Percentiles rank a stretch among this genome's conserved stretches.
Conservation (phyloP, 106 monocot genomes). For the Gastrodia elata region DNA sequence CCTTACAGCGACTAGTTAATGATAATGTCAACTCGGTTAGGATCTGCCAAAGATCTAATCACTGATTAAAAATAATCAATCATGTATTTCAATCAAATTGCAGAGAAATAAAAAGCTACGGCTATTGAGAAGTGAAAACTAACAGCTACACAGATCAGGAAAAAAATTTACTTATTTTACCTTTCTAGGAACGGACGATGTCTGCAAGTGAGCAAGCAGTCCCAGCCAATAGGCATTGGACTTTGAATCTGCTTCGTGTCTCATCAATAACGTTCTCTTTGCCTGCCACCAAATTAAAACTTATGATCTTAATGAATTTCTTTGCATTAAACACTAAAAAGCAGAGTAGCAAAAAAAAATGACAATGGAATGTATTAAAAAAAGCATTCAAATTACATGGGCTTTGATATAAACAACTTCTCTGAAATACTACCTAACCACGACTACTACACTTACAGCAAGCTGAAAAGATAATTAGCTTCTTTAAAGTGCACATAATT, state of each 20-base stretch:
- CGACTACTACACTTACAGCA: not conserved
- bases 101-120: not conserved
- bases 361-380: not conserved
- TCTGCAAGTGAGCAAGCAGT: conserved; percentile 75
- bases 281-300: conserved; percentile 37
- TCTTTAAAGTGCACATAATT: not conserved
- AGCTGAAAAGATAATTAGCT: not conserved
- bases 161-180: conserved; percentile 21
- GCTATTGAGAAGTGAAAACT: not conserved
- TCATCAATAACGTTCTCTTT: conserved; percentile 91
- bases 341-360: not conserved
- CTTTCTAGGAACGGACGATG: conserved; percentile 74
- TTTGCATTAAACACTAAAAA: not conserved
- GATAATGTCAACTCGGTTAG: not conserved
- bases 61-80: not conserved
- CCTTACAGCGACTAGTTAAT: not conserved
- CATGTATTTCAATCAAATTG: not conserved
- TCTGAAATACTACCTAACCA: not conserved
- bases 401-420: not conserved
- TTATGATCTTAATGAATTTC: not conserved
- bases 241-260: conserved; percentile 85
- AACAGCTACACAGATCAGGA: not conserved
- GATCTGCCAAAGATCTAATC: not conserved
- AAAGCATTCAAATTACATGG: not conserved
- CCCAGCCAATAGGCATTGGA: conserved; percentile 95